phyloP scores from a whole-genome alignment of 148 eudicot species.

The Rhododendron griersonianum region DNA sequence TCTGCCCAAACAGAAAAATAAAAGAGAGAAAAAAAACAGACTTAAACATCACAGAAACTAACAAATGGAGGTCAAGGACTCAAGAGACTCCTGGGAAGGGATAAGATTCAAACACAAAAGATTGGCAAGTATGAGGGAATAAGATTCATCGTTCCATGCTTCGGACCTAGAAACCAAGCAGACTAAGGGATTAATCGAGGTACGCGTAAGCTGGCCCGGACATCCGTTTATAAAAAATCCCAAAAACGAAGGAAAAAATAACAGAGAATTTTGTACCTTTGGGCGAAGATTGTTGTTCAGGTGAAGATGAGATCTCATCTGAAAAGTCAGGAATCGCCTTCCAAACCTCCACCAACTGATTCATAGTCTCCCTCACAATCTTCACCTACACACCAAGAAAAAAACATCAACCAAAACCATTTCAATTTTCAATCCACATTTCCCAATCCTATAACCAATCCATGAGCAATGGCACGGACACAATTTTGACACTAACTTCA shows the following conservation, averaged over 20 bases:
- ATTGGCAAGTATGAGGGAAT: not conserved
- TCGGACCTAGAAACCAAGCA: not conserved
- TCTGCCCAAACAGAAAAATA: slow-evolving; percentile 33
- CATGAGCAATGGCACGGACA: not conserved
- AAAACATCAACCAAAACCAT: not conserved
- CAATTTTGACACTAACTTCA: no score
- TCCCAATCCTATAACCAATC: not conserved
- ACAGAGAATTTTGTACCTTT: slow-evolving; percentile 40
- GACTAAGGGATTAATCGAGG: not conserved
- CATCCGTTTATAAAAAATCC: not conserved
- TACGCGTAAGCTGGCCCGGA: not conserved
- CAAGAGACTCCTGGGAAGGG: not conserved
- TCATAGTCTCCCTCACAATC: slow-evolving; percentile 81
- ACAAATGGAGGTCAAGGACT: not conserved
- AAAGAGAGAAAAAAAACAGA: not conserved
- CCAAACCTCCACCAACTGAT: slow-evolving; percentile 71
- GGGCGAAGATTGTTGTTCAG: slow-evolving; percentile 47
- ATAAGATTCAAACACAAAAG: not conserved
- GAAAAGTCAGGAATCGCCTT: slow-evolving; percentile 72
- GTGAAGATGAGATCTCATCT: slow-evolving; percentile 54
- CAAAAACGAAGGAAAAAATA: not conserved
- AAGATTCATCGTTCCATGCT: not conserved
- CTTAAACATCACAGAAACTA: not conserved
- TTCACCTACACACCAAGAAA: slow-evolving; percentile 54
- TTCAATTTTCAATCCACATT: slow-evolving; percentile 5